Evolutionary conservation across 75 land plant genomes (phyloP).

Genomic region (Cupressus sempervirens): DNA sequence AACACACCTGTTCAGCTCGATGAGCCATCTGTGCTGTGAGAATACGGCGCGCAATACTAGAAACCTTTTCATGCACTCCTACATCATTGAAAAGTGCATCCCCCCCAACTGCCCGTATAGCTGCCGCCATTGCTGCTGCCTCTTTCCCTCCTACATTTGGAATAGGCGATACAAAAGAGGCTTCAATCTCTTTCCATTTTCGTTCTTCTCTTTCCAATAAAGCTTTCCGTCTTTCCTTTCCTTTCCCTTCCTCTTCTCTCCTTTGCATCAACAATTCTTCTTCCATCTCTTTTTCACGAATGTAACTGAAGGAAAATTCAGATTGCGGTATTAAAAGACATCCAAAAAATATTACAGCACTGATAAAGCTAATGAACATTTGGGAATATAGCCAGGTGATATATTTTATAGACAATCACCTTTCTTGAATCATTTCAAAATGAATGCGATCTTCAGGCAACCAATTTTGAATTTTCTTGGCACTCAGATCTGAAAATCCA

Average conservation of each 20-base stretch:
- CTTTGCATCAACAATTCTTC: slow-evolving; percentile 92
- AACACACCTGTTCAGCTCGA: slow-evolving; percentile 84
- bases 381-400: not conserved
- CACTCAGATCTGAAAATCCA: slow-evolving; percentile 94
- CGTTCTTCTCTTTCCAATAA: slow-evolving; percentile 93
- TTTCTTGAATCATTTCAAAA: slow-evolving; percentile 94
- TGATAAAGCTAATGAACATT: not conserved
- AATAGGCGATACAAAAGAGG: slow-evolving; percentile 87
- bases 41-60: slow-evolving; percentile 86
- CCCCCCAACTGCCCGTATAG: slow-evolving; percentile 97
- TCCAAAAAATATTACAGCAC: not conserved
- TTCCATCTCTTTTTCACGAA: slow-evolving; percentile 98
- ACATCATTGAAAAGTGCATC: slow-evolving; percentile 90
- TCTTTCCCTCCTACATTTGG: slow-evolving; percentile 95
- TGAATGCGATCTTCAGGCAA: slow-evolving; percentile 94
- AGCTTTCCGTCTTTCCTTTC: slow-evolving; percentile 93
- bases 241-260: slow-evolving; percentile 98
- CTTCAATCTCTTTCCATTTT: slow-evolving; percentile 96
- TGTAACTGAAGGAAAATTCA: slow-evolving; percentile 52
- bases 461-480: slow-evolving; percentile 96
- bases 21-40: slow-evolving; percentile 85
- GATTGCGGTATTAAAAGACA: not conserved
- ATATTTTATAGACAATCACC: slow-evolving; percentile 50
- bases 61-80: slow-evolving; percentile 80
- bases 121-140: slow-evolving; percentile 98